Base-by-base conservation (phyloP, 805 yeast species). In the Kuraishia hungarica region DNA sequence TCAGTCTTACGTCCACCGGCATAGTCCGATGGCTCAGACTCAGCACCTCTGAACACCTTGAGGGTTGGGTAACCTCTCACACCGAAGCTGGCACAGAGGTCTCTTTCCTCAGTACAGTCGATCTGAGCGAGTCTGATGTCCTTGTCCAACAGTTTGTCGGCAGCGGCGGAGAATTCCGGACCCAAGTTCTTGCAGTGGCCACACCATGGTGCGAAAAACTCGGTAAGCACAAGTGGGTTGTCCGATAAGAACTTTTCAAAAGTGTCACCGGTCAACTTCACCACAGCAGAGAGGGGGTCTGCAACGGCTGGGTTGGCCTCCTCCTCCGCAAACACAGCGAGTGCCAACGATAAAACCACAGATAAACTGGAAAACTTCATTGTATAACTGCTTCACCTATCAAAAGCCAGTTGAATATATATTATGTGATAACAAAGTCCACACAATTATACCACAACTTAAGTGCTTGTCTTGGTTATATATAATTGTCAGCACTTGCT, bases 121-220 rank as follows among this genome's bases (percentile, higher is more conserved):
- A 89, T 75, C 75, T 89, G 96, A 51, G 90, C 96, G 65, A 89
- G 75, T 64, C 82, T 81, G 69, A 88, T 84, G 54, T 80, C 74
- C 58, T 87, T 81, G 53, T 76, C 80, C 51, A 76, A 77, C 66
- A 88, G 76, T 20, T 65, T 62, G 61, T 84, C 83, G 53, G 93
- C 89, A 53, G 96, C 96, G 62, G 80, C 71, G 54, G 83, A 75
- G 62, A 79, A 88, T 70, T 89, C 86, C 39, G 97, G 97, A 13
- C 90, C 96, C 60, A 89, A 74, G 52, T 80, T 80, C 77, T 92
- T 90, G 79, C 97, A 92, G 75, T 92, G 94, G 19, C 97, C 97
- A 78, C 97, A 92, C 97, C 98, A 93, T 68, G 97, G 96, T 19
- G 96, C 96, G 69, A 86, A 89, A 72, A 89, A 89, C 72, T 89